Conservation (phyloP, 1,284 basidiomycete species). For the Rhizoctonia solani region DNA sequence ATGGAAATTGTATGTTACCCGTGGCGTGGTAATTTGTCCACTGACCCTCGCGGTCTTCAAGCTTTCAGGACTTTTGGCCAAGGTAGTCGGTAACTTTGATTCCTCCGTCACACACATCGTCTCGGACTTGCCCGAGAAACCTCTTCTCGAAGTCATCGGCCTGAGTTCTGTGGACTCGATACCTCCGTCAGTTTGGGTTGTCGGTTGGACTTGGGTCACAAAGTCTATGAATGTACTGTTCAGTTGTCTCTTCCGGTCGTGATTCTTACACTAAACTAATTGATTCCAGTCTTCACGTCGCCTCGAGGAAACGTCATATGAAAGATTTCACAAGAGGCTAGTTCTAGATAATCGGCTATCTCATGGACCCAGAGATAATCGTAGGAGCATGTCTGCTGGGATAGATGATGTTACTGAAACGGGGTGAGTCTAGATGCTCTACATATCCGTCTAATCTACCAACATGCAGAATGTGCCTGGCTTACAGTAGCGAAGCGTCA, state of each 20-base stretch:
- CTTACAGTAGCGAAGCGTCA: constrained; percentile 25
- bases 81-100: constrained; percentile 25
- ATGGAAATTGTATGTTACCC: constrained; percentile 32
- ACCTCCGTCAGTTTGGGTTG: constrained; percentile 32
- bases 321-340: constrained; percentile 30
- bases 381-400: constrained; percentile 28
- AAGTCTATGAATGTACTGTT: constrained; percentile 32
- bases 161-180: constrained; percentile 20
- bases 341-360: constrained; percentile 17
- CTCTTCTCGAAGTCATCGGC: constrained; percentile 9
- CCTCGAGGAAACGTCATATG: constrained; percentile 34
- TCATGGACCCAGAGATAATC: constrained; percentile 10
- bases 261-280: not conserved
- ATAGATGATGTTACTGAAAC: constrained; percentile 29
- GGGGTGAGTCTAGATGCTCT: constrained; percentile 25
- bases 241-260: constrained; percentile 2
- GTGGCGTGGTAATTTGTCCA: not conserved
- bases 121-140: constrained; percentile 33
- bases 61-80: constrained; percentile 26
- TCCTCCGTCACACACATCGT: constrained; percentile 26
- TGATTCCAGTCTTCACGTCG: constrained; percentile 18
- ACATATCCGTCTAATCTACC: constrained; percentile 11
- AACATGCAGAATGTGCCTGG: constrained; percentile 28
- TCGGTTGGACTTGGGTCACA: constrained; percentile 32
- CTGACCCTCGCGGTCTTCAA: not conserved